Evolutionary conservation across 495 filamentous ascomycete species (phyloP), one percentile per base, ranked within the genome.

Genomic region (Talaromyces borbonicus): DNA sequence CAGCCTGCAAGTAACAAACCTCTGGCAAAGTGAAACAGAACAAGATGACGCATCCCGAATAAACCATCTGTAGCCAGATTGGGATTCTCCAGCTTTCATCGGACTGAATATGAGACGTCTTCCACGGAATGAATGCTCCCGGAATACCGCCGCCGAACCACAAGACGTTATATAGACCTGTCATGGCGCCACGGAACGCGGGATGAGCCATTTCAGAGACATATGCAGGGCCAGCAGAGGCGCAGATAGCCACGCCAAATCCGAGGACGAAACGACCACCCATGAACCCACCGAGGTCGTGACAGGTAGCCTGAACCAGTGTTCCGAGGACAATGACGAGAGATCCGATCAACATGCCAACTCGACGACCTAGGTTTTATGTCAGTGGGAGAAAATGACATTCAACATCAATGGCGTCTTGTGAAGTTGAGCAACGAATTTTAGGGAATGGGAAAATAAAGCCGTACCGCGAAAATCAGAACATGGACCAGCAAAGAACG

Each of bases 131-230:
- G 33, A 53, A 59, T 5, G 60, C 57, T 6, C 56, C 68, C 0
- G 74, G 62, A 31, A 79, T 74, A 8, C 65, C 67, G 18, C 72
- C 74, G 15, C 68, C 60, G 44, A 70, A 76, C 62, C 71, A 79
- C 50, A 75, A 72, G 41, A 69, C 68, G 44, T 76, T 78, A 52
- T 70, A 75, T 46, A 75, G 63, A 39, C 72, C 75, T 16, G 74
- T 78, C 26, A 87, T 59, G 9, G 77, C 73, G 6, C 81, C 82
- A 46, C 84, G 77, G 54, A 77, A 83, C 6, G 74, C 73, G 1
- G 85, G 84, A 49, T 87, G 83, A 7, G 80, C 75, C 52, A 87
- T 80, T 58, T 89, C 85, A 2, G 78, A 74, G 25, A 85, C 78
- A 51, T 87, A 88, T 8, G 77, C 72, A 0, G 84, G 85, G 0